Evolutionary conservation across 2,329 filamentous ascomycete genomes (phyloP).

Genomic region (Fusarium sp.): DNA sequence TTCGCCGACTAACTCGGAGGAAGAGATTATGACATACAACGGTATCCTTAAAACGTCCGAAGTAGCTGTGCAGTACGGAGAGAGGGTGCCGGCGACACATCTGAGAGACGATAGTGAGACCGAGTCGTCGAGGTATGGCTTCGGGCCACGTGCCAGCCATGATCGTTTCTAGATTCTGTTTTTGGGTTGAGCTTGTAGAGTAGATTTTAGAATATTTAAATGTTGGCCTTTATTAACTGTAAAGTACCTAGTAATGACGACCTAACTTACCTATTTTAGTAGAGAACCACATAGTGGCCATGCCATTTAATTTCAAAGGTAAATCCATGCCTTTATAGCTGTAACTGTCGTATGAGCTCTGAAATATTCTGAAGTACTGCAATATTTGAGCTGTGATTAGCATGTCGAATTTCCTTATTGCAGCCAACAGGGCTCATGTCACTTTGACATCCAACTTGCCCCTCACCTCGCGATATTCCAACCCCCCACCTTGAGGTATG

Average conservation of each 20-base stretch:
- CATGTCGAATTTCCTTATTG: background rate
- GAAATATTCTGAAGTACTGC: background rate
- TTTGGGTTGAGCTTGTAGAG: background rate
- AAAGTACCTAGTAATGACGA: background rate
- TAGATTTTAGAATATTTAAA: background rate
- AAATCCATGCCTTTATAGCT: background rate
- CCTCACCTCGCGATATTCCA: conserved; percentile 14
- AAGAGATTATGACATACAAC: conserved; percentile 55
- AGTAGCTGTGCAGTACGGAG: conserved; percentile 23
- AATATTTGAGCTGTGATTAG: background rate
- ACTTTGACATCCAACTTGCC: conserved; percentile 10
- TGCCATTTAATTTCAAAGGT: no score
- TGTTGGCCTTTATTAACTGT: background rate
- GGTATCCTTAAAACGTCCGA: conserved; percentile 51
- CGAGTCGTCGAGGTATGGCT: background rate
- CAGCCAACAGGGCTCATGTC: background rate
- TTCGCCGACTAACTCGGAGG: conserved; percentile 50
- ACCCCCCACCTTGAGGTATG: conserved; percentile 31
- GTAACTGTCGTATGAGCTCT: background rate
- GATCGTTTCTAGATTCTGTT: background rate
- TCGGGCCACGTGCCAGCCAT: background rate
- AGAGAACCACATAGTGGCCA: no score
- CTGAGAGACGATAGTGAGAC: background rate
- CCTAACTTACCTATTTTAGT: no score
- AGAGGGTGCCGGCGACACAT: background rate